Conservation (phyloP, 148 eudicot species). For the Gaultheria prostrata region DNA sequence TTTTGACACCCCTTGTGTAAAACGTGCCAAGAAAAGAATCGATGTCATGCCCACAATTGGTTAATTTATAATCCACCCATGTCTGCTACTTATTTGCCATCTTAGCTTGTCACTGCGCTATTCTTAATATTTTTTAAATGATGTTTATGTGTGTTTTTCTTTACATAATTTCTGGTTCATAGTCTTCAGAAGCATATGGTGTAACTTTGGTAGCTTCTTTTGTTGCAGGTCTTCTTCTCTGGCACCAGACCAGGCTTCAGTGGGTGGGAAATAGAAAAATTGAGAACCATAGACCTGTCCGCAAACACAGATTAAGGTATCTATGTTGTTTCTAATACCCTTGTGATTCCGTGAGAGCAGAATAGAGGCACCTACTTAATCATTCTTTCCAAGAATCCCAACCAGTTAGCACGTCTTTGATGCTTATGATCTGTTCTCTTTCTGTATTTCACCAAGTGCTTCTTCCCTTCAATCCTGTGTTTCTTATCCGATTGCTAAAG, state of each 20-base stretch:
- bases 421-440: not conserved
- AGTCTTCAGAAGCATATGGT: not conserved
- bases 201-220: not conserved
- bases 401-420: not conserved
- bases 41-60: not conserved
- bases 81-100: conserved; percentile 3
- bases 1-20: not conserved
- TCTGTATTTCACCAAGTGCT: not conserved
- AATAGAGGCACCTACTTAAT: not conserved
- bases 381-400: not conserved
- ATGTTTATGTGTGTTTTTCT: not conserved
- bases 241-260: conserved; percentile 71
- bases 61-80: not conserved
- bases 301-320: conserved; percentile 58
- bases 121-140: not conserved
- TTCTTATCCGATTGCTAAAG: not conserved
- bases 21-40: not conserved
- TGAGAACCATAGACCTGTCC: conserved; percentile 27
- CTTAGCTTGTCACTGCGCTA: not conserved
- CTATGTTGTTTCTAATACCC: not conserved
- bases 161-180: not conserved
- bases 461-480: not conserved
- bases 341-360: not conserved
- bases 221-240: conserved; percentile 55
- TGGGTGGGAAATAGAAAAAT: conserved; percentile 54